Conservation (phyloP, 1,139 yeast species). For the Geotrichum candidum region DNA sequence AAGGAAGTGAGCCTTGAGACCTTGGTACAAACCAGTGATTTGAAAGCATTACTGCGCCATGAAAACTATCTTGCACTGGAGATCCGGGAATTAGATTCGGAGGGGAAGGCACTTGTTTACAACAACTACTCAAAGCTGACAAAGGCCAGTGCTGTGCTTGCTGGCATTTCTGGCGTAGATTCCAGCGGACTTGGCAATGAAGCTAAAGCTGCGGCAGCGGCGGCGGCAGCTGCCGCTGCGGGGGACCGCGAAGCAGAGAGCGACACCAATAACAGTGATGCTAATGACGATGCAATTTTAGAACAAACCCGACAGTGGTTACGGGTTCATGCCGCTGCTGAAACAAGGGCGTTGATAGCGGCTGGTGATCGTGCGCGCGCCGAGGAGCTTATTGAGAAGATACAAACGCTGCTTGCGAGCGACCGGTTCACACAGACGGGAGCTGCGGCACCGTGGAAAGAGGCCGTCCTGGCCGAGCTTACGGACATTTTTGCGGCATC, state of each 20-base stretch:
- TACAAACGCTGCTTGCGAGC: neutral
- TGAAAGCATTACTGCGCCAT: slow-evolving; percentile 29
- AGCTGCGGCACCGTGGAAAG: neutral
- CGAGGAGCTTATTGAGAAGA: neutral
- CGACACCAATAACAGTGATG: neutral
- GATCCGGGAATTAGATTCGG: slow-evolving; percentile 37
- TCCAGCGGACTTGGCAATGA: neutral
- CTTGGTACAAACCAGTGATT: slow-evolving; percentile 23
- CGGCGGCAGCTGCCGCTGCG: neutral
- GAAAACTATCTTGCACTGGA: slow-evolving; percentile 35
- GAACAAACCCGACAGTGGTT: neutral
- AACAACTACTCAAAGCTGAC: slow-evolving; percentile 41
- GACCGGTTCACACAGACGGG: neutral
- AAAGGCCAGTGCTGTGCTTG: slow-evolving; percentile 26
- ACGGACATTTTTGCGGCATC: neutral
- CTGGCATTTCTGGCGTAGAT: neutral
- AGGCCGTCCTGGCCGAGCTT: neutral
- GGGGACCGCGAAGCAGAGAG: neutral
- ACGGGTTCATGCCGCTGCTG: neutral
- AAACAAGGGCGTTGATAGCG: neutral
- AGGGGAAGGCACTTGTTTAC: slow-evolving; percentile 41
- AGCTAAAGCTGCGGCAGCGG: neutral
- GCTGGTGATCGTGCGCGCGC: neutral
- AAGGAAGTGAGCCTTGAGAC: slow-evolving; percentile 18
- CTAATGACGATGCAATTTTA: neutral